Evolutionary conservation across 139 green algal genomes (phyloP).

Genomic region (Zygnema cylindricum): DNA sequence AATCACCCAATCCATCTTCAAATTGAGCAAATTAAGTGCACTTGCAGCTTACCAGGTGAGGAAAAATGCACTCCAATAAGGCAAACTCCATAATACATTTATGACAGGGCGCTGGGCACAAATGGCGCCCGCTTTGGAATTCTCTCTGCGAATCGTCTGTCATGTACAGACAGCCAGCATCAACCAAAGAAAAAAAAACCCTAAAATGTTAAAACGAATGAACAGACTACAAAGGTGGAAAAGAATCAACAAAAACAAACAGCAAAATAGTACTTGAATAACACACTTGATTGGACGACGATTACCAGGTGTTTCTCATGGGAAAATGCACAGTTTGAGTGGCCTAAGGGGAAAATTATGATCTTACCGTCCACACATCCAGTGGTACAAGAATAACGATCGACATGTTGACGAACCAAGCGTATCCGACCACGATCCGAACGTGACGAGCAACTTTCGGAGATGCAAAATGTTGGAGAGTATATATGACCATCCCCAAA

Average conservation of each 20-base stretch:
- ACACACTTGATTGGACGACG: too few relatives aligned
- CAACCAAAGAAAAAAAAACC: too few relatives aligned
- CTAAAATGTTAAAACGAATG: too few relatives aligned
- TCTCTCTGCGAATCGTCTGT: constrained; percentile 37
- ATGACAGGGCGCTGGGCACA: constrained; percentile 14
- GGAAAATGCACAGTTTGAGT: too few relatives aligned
- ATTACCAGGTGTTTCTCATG: too few relatives aligned
- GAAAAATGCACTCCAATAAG: constrained; percentile 59
- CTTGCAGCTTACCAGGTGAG: constrained; percentile 58
- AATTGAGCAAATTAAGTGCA: too few relatives aligned
- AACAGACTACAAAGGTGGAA: too few relatives aligned
- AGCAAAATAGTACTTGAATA: too few relatives aligned
- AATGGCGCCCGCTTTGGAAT: neutral
- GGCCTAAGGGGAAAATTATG: too few relatives aligned
- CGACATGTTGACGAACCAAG: constrained; percentile 83
- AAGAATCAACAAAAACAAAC: too few relatives aligned
- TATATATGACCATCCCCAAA: constrained; percentile 54
- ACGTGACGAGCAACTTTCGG: constrained; percentile 33
- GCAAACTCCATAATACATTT: constrained; percentile 42
- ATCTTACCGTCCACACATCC: constrained; percentile 72
- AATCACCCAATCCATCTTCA: too few relatives aligned
- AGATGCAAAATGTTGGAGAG: constrained; percentile 51
- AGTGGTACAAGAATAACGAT: constrained; percentile 86
- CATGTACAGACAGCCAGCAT: neutral
- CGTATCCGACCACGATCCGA: constrained; percentile 64